phyloP scores from a whole-genome alignment of 768 basidiomycete species.

The Tremella yokohamensis region DNA sequence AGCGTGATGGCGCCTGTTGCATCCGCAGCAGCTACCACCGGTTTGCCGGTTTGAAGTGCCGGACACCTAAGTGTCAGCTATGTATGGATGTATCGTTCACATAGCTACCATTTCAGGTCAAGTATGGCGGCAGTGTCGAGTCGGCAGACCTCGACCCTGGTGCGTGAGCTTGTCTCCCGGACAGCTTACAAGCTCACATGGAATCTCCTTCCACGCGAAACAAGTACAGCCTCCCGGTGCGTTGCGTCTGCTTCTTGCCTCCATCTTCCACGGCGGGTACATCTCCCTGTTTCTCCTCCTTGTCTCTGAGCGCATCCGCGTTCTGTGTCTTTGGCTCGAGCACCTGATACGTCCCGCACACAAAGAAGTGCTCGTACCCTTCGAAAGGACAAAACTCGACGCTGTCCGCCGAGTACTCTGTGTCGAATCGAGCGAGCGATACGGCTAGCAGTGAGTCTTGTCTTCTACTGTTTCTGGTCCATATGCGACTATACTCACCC shows the following conservation, averaged over 20 bases:
- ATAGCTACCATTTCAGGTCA: conserved; percentile 87
- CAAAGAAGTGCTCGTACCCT: conserved; percentile 62
- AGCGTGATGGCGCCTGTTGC: conserved; percentile 76
- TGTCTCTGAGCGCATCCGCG: conserved; percentile 53
- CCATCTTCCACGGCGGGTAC: conserved; percentile 27
- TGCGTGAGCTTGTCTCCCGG: conserved; percentile 3
- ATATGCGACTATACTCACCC: too few species aligned
- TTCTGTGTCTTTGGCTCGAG: conserved; percentile 52
- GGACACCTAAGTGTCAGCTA: neutral
- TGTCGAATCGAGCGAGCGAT: conserved; percentile 55
- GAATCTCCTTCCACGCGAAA: conserved; percentile 54
- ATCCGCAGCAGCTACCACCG: conserved; percentile 69
- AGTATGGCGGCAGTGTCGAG: conserved; percentile 72
- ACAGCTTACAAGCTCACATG: conserved; percentile 44
- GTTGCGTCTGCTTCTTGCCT: conserved; percentile 23
- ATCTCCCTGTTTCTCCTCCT: conserved; percentile 8
- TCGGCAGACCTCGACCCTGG: conserved; percentile 61
- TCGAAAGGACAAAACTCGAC: conserved; percentile 83
- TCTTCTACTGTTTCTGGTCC: too few species aligned
- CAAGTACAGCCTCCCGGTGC: conserved; percentile 72
- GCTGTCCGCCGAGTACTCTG: conserved; percentile 79
- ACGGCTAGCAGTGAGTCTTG: neutral
- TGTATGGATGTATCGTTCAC: neutral
- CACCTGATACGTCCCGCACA: conserved; percentile 89
- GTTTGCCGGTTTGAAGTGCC: conserved; percentile 16